Conservation (phyloP, 75 land plant genomes). For the Adiantum capillusveneris region DNA sequence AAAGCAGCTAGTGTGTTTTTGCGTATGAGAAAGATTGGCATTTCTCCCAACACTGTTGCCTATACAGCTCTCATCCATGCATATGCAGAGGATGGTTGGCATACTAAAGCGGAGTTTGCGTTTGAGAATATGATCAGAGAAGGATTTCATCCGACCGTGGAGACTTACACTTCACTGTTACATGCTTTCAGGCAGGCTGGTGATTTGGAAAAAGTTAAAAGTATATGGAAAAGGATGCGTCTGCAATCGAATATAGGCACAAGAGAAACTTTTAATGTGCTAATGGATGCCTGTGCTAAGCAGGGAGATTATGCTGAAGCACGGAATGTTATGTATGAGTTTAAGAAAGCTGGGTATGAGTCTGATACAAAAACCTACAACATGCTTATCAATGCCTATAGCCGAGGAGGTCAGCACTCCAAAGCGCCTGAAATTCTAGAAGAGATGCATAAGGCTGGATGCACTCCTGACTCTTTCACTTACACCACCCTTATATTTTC, state of each 20-base stretch:
- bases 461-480: slow-evolving; percentile 70
- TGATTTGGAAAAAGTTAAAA: slow-evolving; percentile 40
- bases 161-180: slow-evolving; percentile 77
- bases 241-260: slow-evolving; percentile 44
- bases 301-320: slow-evolving; percentile 68
- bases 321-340: slow-evolving; percentile 68
- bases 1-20: slow-evolving; percentile 67
- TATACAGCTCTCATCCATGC: slow-evolving; percentile 85
- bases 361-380: slow-evolving; percentile 80
- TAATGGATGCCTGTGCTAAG: slow-evolving; percentile 80
- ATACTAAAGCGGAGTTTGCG: slow-evolving; percentile 62
- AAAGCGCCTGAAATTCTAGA: slow-evolving; percentile 54
- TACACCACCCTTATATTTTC: slow-evolving; percentile 79
- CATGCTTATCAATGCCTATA: slow-evolving; percentile 84
- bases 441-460: slow-evolving; percentile 59
- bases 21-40: slow-evolving; percentile 58
- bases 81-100: slow-evolving; percentile 66
- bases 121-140: slow-evolving; percentile 68
- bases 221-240: slow-evolving; percentile 75
- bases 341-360: slow-evolving; percentile 44
- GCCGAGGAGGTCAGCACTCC: slow-evolving; percentile 59
- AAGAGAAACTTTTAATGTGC: slow-evolving; percentile 60
- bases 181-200: slow-evolving; percentile 71
- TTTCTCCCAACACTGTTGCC: slow-evolving; percentile 58
- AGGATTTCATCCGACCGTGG: slow-evolving; percentile 56